phyloP scores from a whole-genome alignment of 139 green algal species.

The Zygnema cylindricum region DNA sequence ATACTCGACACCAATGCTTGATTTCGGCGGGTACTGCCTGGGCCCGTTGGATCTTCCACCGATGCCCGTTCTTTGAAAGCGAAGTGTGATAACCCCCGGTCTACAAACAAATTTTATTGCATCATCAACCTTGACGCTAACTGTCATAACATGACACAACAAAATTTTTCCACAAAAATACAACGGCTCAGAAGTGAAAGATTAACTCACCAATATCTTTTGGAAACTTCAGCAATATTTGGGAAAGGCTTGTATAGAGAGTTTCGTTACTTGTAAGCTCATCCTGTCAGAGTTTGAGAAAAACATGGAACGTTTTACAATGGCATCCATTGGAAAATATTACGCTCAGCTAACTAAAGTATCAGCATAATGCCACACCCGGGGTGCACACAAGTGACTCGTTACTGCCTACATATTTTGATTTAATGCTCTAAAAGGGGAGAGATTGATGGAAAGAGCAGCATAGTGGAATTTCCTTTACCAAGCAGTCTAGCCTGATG shows the following conservation, averaged over 20 bases:
- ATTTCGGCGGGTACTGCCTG: slow-evolving; percentile 40
- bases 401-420: no score
- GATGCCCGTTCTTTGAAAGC: slow-evolving; percentile 40
- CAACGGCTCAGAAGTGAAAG: background rate
- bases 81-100: slow-evolving; percentile 53
- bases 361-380: no score
- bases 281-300: slow-evolving; percentile 55
- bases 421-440: no score
- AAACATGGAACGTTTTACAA: no score
- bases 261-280: slow-evolving; percentile 64
- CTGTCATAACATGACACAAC: background rate
- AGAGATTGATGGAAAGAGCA: no score
- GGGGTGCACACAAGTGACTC: no score
- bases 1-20: slow-evolving; percentile 50
- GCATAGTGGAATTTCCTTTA: no score
- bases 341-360: no score
- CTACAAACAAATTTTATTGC: slow-evolving; percentile 43
- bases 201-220: slow-evolving; percentile 54
- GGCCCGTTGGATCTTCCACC: slow-evolving; percentile 30
- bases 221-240: slow-evolving; percentile 47
- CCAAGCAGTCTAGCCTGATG: slow-evolving; percentile 66
- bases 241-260: slow-evolving; percentile 34
- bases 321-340: no score
- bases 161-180: background rate
- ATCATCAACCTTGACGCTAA: background rate